A percentile compares a stretch with the other conserved stretches of the same genome.
Evolutionary conservation across 192 early-diverging fungal genomes (phyloP).

Genomic region (Funneliformis geosporum): DNA sequence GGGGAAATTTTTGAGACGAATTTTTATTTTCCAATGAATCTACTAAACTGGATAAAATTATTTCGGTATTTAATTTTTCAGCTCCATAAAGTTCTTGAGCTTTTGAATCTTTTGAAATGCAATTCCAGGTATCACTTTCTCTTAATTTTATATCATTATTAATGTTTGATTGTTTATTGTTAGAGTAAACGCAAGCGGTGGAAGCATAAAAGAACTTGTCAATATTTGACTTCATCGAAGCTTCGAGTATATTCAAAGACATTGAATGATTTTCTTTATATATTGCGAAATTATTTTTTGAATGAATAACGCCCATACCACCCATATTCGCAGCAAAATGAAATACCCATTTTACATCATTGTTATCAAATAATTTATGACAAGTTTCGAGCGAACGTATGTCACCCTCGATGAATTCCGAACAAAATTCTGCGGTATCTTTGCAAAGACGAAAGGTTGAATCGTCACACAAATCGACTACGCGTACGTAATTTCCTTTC

Average conservation of each 20-base stretch:
- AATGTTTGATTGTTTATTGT: not conserved
- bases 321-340: conserved; percentile 9
- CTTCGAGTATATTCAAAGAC: not conserved
- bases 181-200: not conserved
- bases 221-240: not conserved
- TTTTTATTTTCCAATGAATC: not conserved
- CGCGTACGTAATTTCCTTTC: not conserved
- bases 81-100: not conserved
- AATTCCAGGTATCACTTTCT: not conserved
- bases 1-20: not conserved
- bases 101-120: not conserved
- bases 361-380: not conserved
- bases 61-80: conserved; percentile 4
- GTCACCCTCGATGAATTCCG: not conserved
- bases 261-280: not conserved
- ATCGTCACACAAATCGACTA: not conserved
- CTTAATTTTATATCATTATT: not conserved
- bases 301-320: not conserved
- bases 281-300: not conserved
- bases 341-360: not conserved
- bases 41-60: not conserved
- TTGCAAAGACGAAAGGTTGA: not conserved
- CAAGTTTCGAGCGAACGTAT: not conserved
- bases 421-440: not conserved
- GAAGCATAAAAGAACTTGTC: conserved; percentile 6